Evolutionary conservation across 768 basidiomycete species (phyloP).

Genomic region (Lentinula sp.): DNA sequence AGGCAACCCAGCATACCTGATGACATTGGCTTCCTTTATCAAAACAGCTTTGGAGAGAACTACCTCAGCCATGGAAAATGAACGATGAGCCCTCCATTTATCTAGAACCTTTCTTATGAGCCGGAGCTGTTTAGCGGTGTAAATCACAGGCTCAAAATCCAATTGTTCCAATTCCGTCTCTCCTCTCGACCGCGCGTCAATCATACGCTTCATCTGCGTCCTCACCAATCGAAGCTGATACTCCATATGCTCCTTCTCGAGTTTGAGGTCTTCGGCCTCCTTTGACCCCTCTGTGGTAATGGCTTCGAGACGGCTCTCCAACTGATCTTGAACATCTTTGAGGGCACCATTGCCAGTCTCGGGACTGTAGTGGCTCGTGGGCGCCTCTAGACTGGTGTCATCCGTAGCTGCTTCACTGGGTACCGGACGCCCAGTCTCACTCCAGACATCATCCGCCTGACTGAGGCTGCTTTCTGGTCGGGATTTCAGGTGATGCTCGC

Average conservation of each 20-base stretch:
- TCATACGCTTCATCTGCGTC: conserved; percentile 74
- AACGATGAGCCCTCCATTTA: conserved; percentile 78
- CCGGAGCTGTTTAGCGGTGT: conserved; percentile 74
- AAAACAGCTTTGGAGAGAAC: conserved; percentile 79
- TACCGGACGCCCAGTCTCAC: conserved; percentile 77
- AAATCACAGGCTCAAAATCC: conserved; percentile 76
- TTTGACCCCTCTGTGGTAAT: conserved; percentile 36
- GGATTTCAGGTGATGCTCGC: conserved; percentile 73
- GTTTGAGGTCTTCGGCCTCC: conserved; percentile 81
- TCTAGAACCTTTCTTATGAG: conserved; percentile 79
- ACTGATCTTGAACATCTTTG: conserved; percentile 67
- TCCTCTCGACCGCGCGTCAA: conserved; percentile 73
- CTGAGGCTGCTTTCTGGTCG: conserved; percentile 88
- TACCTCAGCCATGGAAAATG: conserved; percentile 90
- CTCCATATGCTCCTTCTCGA: conserved; percentile 92
- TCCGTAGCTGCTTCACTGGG: conserved; percentile 79
- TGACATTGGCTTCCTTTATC: conserved; percentile 92
- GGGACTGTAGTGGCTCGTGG: conserved; percentile 53
- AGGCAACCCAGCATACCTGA: conserved; percentile 48
- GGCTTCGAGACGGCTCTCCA: conserved; percentile 69
- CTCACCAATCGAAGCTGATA: conserved; percentile 79
- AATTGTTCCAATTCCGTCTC: conserved; percentile 58
- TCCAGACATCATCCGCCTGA: conserved; percentile 85
- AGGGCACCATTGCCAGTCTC: conserved; percentile 53
- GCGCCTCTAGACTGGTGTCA: conserved; percentile 78